phyloP scores from a whole-genome alignment of 495 filamentous ascomycete species.

The Annulohypoxylon stygium region DNA sequence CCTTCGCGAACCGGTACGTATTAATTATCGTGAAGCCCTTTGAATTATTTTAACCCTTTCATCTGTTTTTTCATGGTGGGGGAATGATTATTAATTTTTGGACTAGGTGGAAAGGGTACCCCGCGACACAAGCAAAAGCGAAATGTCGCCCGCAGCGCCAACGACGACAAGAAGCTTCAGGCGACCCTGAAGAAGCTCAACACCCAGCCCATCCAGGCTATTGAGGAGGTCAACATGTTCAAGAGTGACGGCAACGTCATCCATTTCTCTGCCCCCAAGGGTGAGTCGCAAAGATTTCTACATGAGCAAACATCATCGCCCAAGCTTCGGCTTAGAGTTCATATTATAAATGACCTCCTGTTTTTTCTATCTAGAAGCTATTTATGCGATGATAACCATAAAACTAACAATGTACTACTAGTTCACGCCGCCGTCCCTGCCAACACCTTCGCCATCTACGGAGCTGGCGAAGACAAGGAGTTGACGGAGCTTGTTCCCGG shows the following conservation, averaged over 20 bases:
- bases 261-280: slow-evolving; percentile 97
- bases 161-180: slow-evolving; percentile 99
- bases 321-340: background rate
- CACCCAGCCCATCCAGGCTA: slow-evolving; percentile 96
- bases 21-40: slow-evolving; percentile 29
- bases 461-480: slow-evolving; percentile 98
- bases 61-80: background rate
- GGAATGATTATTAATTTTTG: slow-evolving; percentile 34
- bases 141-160: slow-evolving; percentile 87
- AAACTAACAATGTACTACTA: slow-evolving; percentile 62
- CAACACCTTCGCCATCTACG: slow-evolving; percentile 99
- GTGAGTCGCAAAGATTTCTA: slow-evolving; percentile 64
- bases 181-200: slow-evolving; percentile 93
- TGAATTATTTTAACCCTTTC: slow-evolving; percentile 9
- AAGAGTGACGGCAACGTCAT: slow-evolving; percentile 99
- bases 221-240: slow-evolving; percentile 99
- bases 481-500: slow-evolving; percentile 98
- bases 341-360: background rate
- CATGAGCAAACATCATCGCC: slow-evolving; percentile 1
- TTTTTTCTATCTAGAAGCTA: background rate
- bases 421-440: slow-evolving; percentile 96
- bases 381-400: background rate
- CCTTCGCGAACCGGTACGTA: slow-evolving; percentile 77
- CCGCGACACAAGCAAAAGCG: slow-evolving; percentile 98
- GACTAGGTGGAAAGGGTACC: slow-evolving; percentile 88